Evolutionary conservation across 2,329 filamentous ascomycete species (phyloP).

Genomic region (Thielaviopsis euricoi): DNA sequence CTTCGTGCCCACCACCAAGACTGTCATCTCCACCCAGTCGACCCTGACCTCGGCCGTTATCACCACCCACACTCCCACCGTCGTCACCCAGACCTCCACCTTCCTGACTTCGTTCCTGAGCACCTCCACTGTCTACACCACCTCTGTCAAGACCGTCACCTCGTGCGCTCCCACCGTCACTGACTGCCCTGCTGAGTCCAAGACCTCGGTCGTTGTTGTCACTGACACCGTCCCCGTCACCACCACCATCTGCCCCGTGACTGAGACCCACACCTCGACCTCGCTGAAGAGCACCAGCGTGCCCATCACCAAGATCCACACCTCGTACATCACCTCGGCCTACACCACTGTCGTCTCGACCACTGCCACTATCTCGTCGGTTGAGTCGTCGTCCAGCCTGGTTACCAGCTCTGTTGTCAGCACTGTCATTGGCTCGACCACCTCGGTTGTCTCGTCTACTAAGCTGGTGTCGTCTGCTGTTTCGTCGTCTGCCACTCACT

Average conservation of each 20-base stretch:
- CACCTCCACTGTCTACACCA: constrained; percentile 35
- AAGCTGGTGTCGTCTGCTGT: constrained; percentile 31
- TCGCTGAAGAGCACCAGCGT: constrained; percentile 17
- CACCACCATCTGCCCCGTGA: constrained; percentile 46
- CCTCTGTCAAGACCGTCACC: constrained; percentile 31
- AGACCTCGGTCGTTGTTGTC: constrained; percentile 28
- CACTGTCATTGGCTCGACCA: constrained; percentile 30
- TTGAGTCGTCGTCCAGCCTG: constrained; percentile 30
- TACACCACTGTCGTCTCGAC: constrained; percentile 11
- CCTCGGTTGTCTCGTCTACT: constrained; percentile 30
- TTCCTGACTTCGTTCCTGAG: constrained; percentile 24
- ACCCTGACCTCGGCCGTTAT: constrained; percentile 6
- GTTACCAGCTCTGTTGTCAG: constrained; percentile 32
- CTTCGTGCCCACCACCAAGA: constrained; percentile 8
- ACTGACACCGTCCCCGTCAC: constrained; percentile 39
- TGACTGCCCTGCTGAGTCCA: constrained; percentile 31
- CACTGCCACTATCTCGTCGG: constrained; percentile 19
- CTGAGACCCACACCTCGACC: constrained; percentile 32
- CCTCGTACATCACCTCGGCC: constrained; percentile 12
- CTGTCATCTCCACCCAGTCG: constrained; percentile 9
- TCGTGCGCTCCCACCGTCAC: constrained; percentile 29
- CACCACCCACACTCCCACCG: constrained; percentile 8
- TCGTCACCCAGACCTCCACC: constrained; percentile 12
- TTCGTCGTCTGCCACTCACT: constrained; percentile 34
- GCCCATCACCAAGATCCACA: constrained; percentile 6